phyloP scores from a whole-genome alignment of 306 rosid species.

The Dryas alaskensis region DNA sequence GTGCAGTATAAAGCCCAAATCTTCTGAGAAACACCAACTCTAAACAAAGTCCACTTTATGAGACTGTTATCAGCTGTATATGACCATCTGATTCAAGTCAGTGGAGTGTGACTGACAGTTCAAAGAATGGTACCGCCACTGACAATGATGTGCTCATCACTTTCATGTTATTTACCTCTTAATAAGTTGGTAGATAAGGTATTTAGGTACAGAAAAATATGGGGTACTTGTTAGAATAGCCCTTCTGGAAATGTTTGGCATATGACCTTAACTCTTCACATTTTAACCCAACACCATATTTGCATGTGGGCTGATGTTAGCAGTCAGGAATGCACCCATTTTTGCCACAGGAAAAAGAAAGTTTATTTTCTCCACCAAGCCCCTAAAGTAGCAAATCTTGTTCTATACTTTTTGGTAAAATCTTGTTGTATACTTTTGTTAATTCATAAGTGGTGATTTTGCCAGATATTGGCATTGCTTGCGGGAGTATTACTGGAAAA shows the following conservation, averaged over 20 bases:
- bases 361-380: neutral
- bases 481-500: slow-evolving; percentile 84
- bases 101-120: neutral
- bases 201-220: neutral
- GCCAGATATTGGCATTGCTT: slow-evolving; percentile 66
- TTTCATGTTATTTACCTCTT: neutral
- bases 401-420: neutral
- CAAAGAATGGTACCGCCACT: neutral
- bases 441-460: slow-evolving; percentile 32
- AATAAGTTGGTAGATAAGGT: neutral
- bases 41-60: neutral
- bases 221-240: neutral
- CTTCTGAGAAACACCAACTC: neutral
- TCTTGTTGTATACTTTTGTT: neutral
- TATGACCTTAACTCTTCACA: neutral
- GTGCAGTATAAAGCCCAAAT: neutral
- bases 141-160: neutral
- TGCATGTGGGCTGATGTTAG: neutral
- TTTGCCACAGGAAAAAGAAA: neutral
- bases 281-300: neutral
- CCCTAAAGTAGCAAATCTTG: neutral
- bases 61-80: neutral
- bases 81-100: neutral
- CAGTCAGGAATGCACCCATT: neutral
- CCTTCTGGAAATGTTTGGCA: neutral